phyloP scores from a whole-genome alignment of 2,329 filamentous ascomycete genomes.

The Penicillium sp. region DNA sequence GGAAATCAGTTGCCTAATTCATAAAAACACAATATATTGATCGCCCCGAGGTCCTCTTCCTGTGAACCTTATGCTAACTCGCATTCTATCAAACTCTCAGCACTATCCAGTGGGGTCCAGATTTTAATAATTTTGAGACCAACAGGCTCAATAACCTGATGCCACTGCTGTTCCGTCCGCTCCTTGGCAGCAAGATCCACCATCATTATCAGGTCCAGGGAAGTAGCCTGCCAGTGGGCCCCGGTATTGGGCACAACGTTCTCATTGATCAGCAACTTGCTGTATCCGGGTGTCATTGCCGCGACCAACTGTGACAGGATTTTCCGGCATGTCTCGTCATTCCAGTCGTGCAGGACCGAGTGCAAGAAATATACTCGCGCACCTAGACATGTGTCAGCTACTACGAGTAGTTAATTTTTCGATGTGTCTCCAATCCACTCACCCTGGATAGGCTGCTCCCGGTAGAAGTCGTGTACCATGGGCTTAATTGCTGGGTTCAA shows the following conservation, averaged over 20 bases:
- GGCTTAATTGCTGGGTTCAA: background rate
- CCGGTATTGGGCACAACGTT: constrained; percentile 39
- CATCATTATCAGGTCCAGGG: constrained; percentile 42
- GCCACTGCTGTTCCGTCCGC: constrained; percentile 38
- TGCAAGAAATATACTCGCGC: constrained; percentile 25
- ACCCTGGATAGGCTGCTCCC: constrained; percentile 29
- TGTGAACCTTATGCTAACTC: background rate
- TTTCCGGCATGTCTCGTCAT: constrained; percentile 18
- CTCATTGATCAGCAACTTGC: constrained; percentile 45
- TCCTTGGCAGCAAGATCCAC: constrained; percentile 33
- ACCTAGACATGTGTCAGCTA: background rate
- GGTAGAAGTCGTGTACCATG: constrained; percentile 31
- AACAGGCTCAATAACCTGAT: constrained; percentile 10
- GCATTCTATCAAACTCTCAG: background rate
- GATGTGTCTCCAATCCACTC: background rate
- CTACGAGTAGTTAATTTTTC: background rate
- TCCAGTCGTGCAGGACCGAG: constrained; percentile 26
- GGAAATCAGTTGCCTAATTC: background rate
- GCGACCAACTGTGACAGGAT: constrained; percentile 26
- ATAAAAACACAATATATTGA: background rate
- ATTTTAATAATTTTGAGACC: constrained; percentile 11
- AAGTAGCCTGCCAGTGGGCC: constrained; percentile 31
- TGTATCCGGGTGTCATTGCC: constrained; percentile 36
- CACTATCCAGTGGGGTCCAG: background rate
- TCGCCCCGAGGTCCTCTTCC: background rate